Base-by-base conservation (phyloP, 257 asterid genomes). In the Solanum virginianum region DNA sequence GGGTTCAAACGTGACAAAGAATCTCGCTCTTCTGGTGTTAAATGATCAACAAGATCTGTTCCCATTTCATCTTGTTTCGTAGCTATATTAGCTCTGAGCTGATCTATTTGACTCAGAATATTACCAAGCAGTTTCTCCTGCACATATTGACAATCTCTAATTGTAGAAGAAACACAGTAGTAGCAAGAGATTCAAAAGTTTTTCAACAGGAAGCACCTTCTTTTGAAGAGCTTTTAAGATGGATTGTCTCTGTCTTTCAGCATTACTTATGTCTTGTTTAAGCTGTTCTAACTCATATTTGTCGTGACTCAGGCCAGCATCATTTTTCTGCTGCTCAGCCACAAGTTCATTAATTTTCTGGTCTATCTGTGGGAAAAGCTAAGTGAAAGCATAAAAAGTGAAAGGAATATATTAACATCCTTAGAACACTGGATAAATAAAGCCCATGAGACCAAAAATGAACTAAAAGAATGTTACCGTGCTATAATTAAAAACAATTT, bases 261-360 rank as follows among this genome's bases (percentile, higher is more conserved):
- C 91, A 85, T 91, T 94, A 89, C 88, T 79, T 15, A 87, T 80
- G 77, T 97, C 99, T 92, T 94, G 99, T 89, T 88, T 95, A 87
- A 92, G 93, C 90, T 95, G 98, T 90, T 93, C 99, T 88, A 95
- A 84, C 80, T 89, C 85, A 54, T 98, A 95, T 89, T 90, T 95
- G 87, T 95, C 98, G 87, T 94, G 99, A 89, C 98, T 94, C 92
- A 94, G 85, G 92, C 92, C 91, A 90, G 99, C 99, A 85, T 97
- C 99, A 87, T 91, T 97, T 87, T 95, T 97, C 90, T 97, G 98
- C 90, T 97, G 98, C 93, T 97, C 99, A 83, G 98, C 90, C 85
- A 97, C 93, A 82, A 97, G 93, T 90, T 95, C 97, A 88, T 91
- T 94, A 88, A 97, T 97, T 91, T 90, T 91, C 92, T 94, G 96